Evolutionary conservation across 768 basidiomycete genomes (phyloP).

Genomic region (Lentinus brumalis): DNA sequence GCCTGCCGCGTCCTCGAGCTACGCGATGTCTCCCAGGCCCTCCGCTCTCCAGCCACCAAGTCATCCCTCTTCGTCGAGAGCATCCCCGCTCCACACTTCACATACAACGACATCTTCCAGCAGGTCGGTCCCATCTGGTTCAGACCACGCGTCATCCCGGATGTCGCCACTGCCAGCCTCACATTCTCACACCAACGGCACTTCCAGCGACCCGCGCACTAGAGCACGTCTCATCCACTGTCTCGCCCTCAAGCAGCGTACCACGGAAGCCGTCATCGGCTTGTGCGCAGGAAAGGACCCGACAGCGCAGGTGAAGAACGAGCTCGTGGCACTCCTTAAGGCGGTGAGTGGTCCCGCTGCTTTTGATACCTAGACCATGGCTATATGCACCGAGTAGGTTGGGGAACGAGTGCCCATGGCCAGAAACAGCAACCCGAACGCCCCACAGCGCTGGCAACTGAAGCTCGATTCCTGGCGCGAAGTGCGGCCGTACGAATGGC

Average conservation of each 20-base stretch:
- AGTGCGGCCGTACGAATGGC: slow-evolving; percentile 69
- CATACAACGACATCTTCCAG: not conserved
- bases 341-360: slow-evolving; percentile 1
- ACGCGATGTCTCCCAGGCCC: not conserved
- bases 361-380: not conserved
- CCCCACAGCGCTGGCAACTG: slow-evolving; percentile 51
- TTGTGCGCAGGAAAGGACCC: slow-evolving; percentile 53
- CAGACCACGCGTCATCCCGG: slow-evolving; percentile 8
- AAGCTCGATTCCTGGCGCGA: slow-evolving; percentile 64
- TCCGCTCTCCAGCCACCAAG: not conserved
- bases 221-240: slow-evolving; percentile 53
- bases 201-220: slow-evolving; percentile 22
- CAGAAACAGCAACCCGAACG: slow-evolving; percentile 36
- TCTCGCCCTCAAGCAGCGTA: slow-evolving; percentile 52
- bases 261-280: slow-evolving; percentile 39
- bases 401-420: slow-evolving; percentile 44
- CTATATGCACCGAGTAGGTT: slow-evolving; percentile 39
- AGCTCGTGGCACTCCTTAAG: slow-evolving; percentile 3
- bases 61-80: not conserved
- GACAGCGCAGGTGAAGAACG: slow-evolving; percentile 20
- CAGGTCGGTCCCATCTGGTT: not conserved
- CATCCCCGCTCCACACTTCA: not conserved
- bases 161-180: slow-evolving; percentile 29
- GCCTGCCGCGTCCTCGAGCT: not conserved
- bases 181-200: slow-evolving; percentile 9